Conservation (phyloP, 192 early-diverging fungal genomes). For the Pilaira anomala region DNA sequence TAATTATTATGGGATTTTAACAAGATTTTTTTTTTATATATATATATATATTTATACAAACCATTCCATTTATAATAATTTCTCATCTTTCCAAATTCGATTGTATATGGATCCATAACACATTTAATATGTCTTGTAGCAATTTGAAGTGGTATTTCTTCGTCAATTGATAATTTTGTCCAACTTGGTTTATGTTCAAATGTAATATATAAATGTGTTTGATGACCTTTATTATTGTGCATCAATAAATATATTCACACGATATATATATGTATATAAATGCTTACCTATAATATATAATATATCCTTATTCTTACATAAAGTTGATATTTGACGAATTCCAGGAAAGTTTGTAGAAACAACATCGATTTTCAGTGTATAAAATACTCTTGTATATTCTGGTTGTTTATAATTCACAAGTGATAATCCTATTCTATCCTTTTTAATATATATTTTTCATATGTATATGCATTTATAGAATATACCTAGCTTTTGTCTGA, state of each 20-base stretch:
- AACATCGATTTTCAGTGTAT: slow-evolving; percentile 8
- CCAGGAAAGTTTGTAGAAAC: slow-evolving; percentile 21
- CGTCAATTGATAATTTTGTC: slow-evolving; percentile 12
- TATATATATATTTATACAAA: too few species aligned
- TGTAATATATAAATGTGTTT: slow-evolving; percentile 8
- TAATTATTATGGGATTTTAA: neutral
- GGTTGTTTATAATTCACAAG: neutral
- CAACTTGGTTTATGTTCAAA: slow-evolving; percentile 11
- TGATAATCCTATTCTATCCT: neutral
- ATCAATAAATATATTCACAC: too few species aligned
- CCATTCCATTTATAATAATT: slow-evolving; percentile 15
- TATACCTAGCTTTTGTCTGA: slow-evolving; percentile 24
- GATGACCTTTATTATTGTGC: slow-evolving; percentile 8
- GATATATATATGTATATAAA: too few species aligned
- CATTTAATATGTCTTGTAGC: slow-evolving; percentile 8
- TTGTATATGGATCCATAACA: slow-evolving; percentile 17
- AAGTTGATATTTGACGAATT: slow-evolving; percentile 6
- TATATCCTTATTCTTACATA: slow-evolving; percentile 15
- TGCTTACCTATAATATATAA: slow-evolving; percentile 25
- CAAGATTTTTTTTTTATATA: neutral
- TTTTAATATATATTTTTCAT: too few species aligned
- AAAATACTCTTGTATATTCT: slow-evolving; percentile 14
- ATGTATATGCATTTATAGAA: too few species aligned
- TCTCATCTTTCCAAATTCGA: slow-evolving; percentile 17
- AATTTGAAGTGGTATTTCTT: slow-evolving; percentile 3